Evolutionary conservation across 192 early-diverging fungal genomes (phyloP).

Genomic region (Mortierella alpina): DNA sequence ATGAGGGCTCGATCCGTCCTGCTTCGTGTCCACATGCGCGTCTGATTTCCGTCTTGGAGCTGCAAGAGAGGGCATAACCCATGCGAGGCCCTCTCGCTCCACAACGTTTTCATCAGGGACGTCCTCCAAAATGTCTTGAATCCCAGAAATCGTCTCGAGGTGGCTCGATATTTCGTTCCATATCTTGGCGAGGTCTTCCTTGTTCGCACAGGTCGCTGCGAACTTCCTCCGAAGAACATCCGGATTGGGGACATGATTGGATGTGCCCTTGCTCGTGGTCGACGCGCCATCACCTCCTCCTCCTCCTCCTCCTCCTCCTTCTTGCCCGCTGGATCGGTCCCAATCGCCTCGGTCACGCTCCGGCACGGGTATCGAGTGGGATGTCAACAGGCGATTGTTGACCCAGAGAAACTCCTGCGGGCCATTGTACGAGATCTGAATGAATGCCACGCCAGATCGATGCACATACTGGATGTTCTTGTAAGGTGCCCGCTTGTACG

Average conservation of each 20-base stretch:
- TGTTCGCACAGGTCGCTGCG: constrained; percentile 70
- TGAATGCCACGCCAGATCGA: constrained; percentile 89
- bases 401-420: constrained; percentile 86
- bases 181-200: constrained; percentile 68
- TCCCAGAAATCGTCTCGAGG: constrained; percentile 42
- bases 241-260: constrained; percentile 58
- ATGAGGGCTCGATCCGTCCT: background rate
- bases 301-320: constrained; percentile 10
- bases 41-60: constrained; percentile 44
- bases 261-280: constrained; percentile 22
- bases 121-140: constrained; percentile 51
- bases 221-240: constrained; percentile 71
- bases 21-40: background rate
- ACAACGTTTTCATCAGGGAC: constrained; percentile 46
- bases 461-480: constrained; percentile 92
- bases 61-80: constrained; percentile 36
- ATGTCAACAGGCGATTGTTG: constrained; percentile 82
- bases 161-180: constrained; percentile 65
- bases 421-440: constrained; percentile 79
- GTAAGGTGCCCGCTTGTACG: constrained; percentile 73
- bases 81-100: constrained; percentile 25
- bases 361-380: constrained; percentile 58
- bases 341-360: constrained; percentile 54
- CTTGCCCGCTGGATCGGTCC: constrained; percentile 32
- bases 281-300: constrained; percentile 27